Evolutionary conservation across 805 yeast species (phyloP).

Genomic region (Yarrowia hollandica): DNA sequence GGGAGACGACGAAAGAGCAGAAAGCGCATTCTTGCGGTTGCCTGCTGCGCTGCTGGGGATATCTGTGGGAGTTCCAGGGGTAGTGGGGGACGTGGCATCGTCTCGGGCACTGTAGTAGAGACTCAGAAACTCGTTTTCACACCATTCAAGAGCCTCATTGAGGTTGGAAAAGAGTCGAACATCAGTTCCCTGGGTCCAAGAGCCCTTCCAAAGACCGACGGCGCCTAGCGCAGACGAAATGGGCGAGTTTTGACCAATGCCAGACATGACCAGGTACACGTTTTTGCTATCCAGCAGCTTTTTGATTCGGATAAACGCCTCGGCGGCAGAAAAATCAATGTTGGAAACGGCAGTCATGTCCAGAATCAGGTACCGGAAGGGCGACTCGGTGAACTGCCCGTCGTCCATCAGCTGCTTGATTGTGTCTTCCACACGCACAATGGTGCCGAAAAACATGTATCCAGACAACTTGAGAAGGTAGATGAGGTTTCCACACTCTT

Average conservation of each 20-base stretch:
- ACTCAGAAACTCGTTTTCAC: constrained; percentile 84
- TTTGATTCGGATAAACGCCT: constrained; percentile 85
- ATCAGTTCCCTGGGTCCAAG: constrained; percentile 35
- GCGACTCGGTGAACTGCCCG: constrained; percentile 48
- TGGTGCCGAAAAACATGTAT: constrained; percentile 89
- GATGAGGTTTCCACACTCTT: constrained; percentile 86
- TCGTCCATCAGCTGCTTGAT: constrained; percentile 66
- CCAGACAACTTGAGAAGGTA: constrained; percentile 86
- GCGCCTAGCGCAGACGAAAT: constrained; percentile 73
- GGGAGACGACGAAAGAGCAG: constrained; percentile 8
- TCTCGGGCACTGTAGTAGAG: constrained; percentile 52
- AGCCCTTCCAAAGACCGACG: constrained; percentile 74
- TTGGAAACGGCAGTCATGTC: constrained; percentile 79
- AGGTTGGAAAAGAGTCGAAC: constrained; percentile 72
- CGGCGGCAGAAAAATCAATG: constrained; percentile 94
- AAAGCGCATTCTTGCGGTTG: not conserved
- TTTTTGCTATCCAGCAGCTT: constrained; percentile 69
- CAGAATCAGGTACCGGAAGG: constrained; percentile 76
- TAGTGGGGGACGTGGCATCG: constrained; percentile 3
- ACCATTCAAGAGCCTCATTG: constrained; percentile 92
- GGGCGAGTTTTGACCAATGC: constrained; percentile 66
- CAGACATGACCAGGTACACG: constrained; percentile 73
- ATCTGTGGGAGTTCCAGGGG: not conserved
- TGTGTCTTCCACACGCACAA: constrained; percentile 81
- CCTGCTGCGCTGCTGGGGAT: constrained; percentile 9